Base-by-base conservation (phyloP, 768 basidiomycete species). In the Termitomyces sp. region DNA sequence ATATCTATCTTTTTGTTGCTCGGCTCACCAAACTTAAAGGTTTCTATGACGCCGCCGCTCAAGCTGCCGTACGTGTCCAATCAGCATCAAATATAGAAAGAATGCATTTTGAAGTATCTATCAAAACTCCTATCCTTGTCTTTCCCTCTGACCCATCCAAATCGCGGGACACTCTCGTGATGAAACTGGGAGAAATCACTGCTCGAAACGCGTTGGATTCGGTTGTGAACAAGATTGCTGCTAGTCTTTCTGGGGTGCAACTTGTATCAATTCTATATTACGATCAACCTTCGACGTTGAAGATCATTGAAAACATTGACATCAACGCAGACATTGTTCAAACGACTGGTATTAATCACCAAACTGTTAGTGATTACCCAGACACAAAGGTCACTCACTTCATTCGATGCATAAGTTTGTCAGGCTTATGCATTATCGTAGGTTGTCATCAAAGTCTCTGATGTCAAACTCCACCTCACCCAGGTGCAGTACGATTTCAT, bases 11-110 rank as follows among this genome's bases (percentile, higher is more conserved):
- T 22, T 99, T 96, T 75, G 72, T 94, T 40, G 77, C 85, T 61
- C 91, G 94, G 70, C 85, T 99, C 40, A 92, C 94, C 5, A 88
- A 87, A 64, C 86, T 99, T 67, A 98, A 98, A 76, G 91, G 90
- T 2, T 72, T 98, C 12, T 98, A 98, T 66, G 96, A 99, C 74
- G 87, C 95, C 20, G 95, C 96, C 12, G 91, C 93, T 2, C 88
- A 92, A 70, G 96, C 86, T 22, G 97, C 97, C 42, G 94, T 54
- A 54, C 53, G 38, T 20, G 53, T 92, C 28, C 93, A 98, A 71
- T 81, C 84, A 52, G 97, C 95, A 5, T 87, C 93, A n/a, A 92
- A 92, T 72, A 91, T 96, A n/a, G 89, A 92, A 66, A 85, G 88
- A 55, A 95, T 98, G 91, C 86, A 92, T 72, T 98, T 95, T 75